Base-by-base conservation (phyloP, 495 filamentous ascomycete genomes). In the Tuber microsphaerosporum region DNA sequence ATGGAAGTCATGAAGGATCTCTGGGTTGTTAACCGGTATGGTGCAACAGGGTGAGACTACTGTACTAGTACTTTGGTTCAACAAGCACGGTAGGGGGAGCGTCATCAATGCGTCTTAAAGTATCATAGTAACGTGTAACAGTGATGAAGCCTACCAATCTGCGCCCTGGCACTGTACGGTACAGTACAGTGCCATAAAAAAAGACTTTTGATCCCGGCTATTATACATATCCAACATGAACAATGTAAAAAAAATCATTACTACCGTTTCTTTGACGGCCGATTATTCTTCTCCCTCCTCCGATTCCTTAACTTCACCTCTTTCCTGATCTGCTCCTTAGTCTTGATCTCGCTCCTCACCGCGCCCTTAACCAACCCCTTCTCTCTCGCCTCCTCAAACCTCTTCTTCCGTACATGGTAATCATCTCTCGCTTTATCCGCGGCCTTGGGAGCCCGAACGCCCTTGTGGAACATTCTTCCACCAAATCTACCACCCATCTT, bases 381-480 rank as follows among this genome's bases (percentile, higher is more conserved):
- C 85, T 97, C 92, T 85, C 91, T 91, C 43, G 96, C 94, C 80
- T 93, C 93, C 14, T 88, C 90, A 43, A 93, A 91, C 84, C 91
- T 90, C 90, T 94, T 94, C 90, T 95, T 97, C 87, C 90, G 89
- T 84, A 89, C 89, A 80, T 97, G 88, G 82, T 91, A 99, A 84
- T 99, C 94, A 83, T 92, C 91, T 68, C 95, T 86, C 80, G 88
- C 92, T 84, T 92, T 94, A 86, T 99, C 95, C 12, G 95, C 92
- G 75, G 91, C 89, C 86, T 97, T 97, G 75, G 96, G 94, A 75
- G 94, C 93, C 85, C 89, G 89, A 82, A 95, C 90, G 81, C 88
- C 86, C 84, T 89, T 92, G 85, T 99, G 95, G 39, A 82, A 82
- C 81, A 83, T 81, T 20, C 79, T 76, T 2, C 81, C 81, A 1